Percentiles rank a stretch among this genome's conserved stretches.
Evolutionary conservation across 2,329 filamentous ascomycete species (phyloP).

Genomic region (Cryphonectria parasitica): DNA sequence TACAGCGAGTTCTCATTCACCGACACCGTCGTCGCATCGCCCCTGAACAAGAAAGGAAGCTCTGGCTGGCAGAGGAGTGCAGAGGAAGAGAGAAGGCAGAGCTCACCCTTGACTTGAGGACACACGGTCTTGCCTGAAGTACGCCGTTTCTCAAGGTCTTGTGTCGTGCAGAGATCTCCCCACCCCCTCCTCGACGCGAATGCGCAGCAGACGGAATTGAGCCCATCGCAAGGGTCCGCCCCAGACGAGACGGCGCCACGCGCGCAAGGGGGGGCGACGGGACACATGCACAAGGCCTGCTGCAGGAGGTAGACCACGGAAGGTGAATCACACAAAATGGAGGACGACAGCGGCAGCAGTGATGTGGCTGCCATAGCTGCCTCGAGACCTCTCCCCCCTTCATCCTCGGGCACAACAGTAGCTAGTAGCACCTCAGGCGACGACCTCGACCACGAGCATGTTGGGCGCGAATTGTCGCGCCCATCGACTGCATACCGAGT

Average conservation of each 20-base stretch:
- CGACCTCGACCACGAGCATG: slow-evolving; percentile 13
- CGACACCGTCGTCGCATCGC: neutral
- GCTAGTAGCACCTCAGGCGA: slow-evolving; percentile 9
- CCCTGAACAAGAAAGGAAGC: neutral
- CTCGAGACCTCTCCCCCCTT: slow-evolving; percentile 23
- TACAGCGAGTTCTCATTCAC: neutral
- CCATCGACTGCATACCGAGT: slow-evolving; percentile 26
- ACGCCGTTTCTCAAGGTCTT: neutral
- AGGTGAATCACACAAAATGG: slow-evolving; percentile 14
- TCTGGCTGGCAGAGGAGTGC: neutral
- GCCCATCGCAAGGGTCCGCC: neutral
- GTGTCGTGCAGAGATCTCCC: neutral
- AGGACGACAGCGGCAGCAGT: slow-evolving; percentile 14
- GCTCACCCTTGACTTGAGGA: neutral
- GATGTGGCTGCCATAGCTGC: slow-evolving; percentile 22
- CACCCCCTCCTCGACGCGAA: neutral
- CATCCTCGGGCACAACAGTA: slow-evolving; percentile 21
- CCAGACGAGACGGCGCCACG: slow-evolving; percentile 12
- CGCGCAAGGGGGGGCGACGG: slow-evolving; percentile 5
- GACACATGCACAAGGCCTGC: neutral
- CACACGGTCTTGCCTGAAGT: neutral
- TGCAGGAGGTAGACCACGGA: neutral
- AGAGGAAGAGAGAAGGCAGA: neutral
- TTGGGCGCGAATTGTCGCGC: slow-evolving; percentile 15
- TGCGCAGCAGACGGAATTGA: neutral